Conservation (phyloP, 2,329 filamentous ascomycete genomes). For the Gyromitra esculenta region DNA sequence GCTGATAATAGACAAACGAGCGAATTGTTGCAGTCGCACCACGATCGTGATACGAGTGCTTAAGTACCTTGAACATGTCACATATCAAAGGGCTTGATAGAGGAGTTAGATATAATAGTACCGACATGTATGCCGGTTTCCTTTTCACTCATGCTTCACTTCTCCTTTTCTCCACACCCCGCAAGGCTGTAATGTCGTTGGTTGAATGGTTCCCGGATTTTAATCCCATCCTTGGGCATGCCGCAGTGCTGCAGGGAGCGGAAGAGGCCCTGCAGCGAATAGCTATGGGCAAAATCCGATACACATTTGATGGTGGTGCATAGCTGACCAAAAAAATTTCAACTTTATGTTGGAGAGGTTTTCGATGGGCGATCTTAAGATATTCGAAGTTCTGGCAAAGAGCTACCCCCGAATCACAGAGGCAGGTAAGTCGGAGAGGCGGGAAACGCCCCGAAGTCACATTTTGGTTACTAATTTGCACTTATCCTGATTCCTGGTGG, state of each 20-base stretch:
- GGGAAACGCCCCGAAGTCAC: conserved; percentile 15
- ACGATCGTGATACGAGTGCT: conserved; percentile 26
- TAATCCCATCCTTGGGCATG: conserved; percentile 12
- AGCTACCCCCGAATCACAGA: neutral
- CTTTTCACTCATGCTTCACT: conserved; percentile 5
- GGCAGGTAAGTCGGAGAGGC: conserved; percentile 16
- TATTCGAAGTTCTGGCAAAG: neutral
- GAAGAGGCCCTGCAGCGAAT: conserved; percentile 28
- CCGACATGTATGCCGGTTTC: conserved; percentile 18
- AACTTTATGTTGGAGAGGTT: neutral
- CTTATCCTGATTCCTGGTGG: conserved; percentile 16
- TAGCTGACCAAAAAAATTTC: neutral
- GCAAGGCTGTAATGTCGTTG: conserved; percentile 6
- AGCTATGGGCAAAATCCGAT: conserved; percentile 23
- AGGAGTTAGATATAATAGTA: conserved; percentile 18
- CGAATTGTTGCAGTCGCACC: conserved; percentile 31
- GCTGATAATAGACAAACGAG: conserved; percentile 26
- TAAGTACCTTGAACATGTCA: conserved; percentile 25
- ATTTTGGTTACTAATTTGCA: conserved; percentile 14
- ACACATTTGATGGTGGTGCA: conserved; percentile 20
- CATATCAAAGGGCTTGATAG: conserved; percentile 1
- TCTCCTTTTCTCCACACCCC: conserved; percentile 13
- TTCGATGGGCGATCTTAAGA: conserved; percentile 6
- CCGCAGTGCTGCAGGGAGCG: conserved; percentile 21
- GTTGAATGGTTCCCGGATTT: conserved; percentile 27